Conservation (phyloP, 1,284 basidiomycete species). For the Calocybe gambosa region DNA sequence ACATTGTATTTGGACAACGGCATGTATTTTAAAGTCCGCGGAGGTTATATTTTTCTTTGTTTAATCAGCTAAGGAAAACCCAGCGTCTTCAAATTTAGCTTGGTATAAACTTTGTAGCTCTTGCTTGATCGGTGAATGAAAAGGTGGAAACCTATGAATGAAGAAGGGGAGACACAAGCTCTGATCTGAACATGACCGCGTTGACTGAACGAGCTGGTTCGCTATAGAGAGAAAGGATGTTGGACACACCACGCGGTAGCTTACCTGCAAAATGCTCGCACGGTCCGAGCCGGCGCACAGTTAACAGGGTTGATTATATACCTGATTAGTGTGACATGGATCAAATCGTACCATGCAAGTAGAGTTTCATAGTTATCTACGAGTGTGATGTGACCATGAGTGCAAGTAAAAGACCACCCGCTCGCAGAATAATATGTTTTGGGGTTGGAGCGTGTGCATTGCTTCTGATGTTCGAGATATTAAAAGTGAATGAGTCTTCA, state of each 20-base stretch:
- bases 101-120: too few species aligned
- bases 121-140: neutral
- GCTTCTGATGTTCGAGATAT: neutral
- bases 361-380: neutral
- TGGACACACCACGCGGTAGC: neutral
- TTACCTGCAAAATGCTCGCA: neutral
- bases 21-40: neutral
- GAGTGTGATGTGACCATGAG: neutral
- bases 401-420: too few species aligned
- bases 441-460: neutral
- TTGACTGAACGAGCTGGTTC: neutral
- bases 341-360: neutral
- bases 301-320: neutral
- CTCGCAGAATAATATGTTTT: too few species aligned
- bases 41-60: neutral
- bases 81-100: too few species aligned
- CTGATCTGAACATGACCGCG: neutral
- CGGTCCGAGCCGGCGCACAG: neutral
- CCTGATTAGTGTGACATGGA: neutral
- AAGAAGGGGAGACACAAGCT: neutral
- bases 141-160: neutral
- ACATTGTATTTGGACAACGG: neutral
- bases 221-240: neutral
- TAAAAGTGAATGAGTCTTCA: neutral
- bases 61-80: too few species aligned